These are phyloP conservation scores for Exophiala sideris DNA, from an alignment of 2,329 filamentous ascomycete species.

Conservation along the genomic window DNA sequence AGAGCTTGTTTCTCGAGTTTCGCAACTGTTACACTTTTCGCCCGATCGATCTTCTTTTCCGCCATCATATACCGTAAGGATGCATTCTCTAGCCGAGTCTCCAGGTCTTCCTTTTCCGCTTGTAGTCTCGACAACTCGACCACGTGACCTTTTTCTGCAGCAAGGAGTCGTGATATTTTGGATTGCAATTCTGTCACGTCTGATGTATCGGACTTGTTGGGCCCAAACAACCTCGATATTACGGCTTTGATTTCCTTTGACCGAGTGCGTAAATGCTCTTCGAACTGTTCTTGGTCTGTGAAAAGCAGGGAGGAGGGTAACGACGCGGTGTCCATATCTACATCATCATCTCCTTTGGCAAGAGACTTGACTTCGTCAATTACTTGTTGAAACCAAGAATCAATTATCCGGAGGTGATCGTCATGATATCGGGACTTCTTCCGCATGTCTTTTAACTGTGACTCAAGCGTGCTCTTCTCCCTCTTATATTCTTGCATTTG, in stretches of 20 bases:
- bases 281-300: constrained; percentile 60
- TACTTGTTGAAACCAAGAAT: constrained; percentile 94
- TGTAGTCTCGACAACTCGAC: constrained; percentile 71
- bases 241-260: constrained; percentile 72
- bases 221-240: constrained; percentile 65
- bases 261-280: constrained; percentile 73
- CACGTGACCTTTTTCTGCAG: constrained; percentile 76
- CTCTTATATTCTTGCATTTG: constrained; percentile 98
- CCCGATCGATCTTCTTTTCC: constrained; percentile 88
- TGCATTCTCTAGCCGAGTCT: constrained; percentile 81
- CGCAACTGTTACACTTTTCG: constrained; percentile 82
- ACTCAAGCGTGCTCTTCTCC: constrained; percentile 77
- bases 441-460: constrained; percentile 73
- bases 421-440: constrained; percentile 80
- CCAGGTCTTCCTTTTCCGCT: constrained; percentile 77
- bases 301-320: constrained; percentile 56
- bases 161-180: constrained; percentile 71
- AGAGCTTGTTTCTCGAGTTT: constrained; percentile 89
- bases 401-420: constrained; percentile 84
- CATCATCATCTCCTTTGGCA: constrained; percentile 23
- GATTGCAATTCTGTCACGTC: constrained; percentile 71
- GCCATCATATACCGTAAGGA: constrained; percentile 91
- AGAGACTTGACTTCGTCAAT: constrained; percentile 46
- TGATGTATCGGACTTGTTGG: constrained; percentile 49
- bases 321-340: constrained; percentile 30